Base-by-base conservation (phyloP, 176 grass and related monocot genomes). In the Stipa capillata region DNA sequence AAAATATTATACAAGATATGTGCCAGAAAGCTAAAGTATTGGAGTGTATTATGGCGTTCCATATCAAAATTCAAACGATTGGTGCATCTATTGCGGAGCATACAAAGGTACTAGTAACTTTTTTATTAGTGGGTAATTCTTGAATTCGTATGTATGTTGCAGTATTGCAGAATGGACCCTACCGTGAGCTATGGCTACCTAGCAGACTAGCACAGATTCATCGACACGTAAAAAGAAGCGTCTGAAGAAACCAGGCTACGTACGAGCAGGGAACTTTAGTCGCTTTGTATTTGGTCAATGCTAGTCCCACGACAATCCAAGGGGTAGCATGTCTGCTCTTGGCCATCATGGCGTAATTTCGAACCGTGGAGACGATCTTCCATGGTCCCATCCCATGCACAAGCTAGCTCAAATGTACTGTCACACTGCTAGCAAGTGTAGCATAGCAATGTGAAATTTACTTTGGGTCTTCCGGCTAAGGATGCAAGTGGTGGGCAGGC, bases 251-350 rank as follows among this genome's bases (percentile, higher is more conserved):
- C 21, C 53, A 72, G 45, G 36, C 66, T 69, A n/a, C n/a, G 54
- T 34, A 54, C 4, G 2, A 59, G 27, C 43, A 35, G 63, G n/a
- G 44, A 68, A 56, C 74, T 88, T 88, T 84, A 72, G 27, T 35
- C n/a, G n/a, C n/a, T 77, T 87, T 87, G 72, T 81, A 16, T 58
- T 78, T 63, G 42, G 72, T 82, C 32, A 74, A 42, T 79, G 68
- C 74, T 88, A 66, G n/a, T 6, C 28, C 51, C 41, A 60, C 57
- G 58, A 79, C 62, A 71, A 62, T 53, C 62, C 43, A 87, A 52
- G 42, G 31, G 18, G 40, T 29, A 28, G 39, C 74, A 49, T 62
- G 74, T 83, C 47, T 40, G 23, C 56, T 49, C n/a, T 65, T 65
- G 20, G 73, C 13, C 80, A 88, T 79, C 57, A 72, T 57, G 39